Evolutionary conservation across 2,329 filamentous ascomycete species (phyloP), one percentile per base, ranked within the genome.

Genomic region (Coniella vitis): DNA sequence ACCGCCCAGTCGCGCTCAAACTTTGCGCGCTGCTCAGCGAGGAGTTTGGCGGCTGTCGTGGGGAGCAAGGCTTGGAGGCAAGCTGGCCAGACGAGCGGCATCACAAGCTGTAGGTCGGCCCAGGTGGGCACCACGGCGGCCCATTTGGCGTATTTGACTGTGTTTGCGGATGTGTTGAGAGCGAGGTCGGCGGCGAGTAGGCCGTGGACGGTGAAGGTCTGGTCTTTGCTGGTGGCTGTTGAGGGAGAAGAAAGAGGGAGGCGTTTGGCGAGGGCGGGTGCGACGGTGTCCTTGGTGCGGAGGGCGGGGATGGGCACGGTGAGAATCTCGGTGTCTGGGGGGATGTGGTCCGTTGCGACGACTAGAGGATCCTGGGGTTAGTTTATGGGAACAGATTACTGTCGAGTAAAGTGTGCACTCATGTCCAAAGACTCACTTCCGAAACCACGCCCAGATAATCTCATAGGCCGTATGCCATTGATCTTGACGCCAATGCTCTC

Each of bases 371-470:
- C n/a, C n/a, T n/a, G n/a, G n/a, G n/a, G n/a, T n/a, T n/a, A n/a
- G n/a, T n/a, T n/a, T n/a, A n/a, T n/a, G n/a, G n/a, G n/a, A n/a
- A n/a, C n/a, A n/a, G n/a, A n/a, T n/a, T n/a, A n/a, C n/a, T n/a
- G n/a, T n/a, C n/a, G n/a, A n/a, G n/a, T n/a, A n/a, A n/a, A n/a
- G n/a, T 12, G 10, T 16, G 9, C 3, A 13, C 14, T 10, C 32
- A 14, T 10, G 12, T 9, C 16, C 10, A 40, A 12, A 12, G 19
- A 47, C 51, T 53, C 25, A 45, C 51, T 44, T 40, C 90, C 90
- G 46, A 93, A 76, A 22, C 90, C 90, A 47, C 86, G 76, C 2
- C 83, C 85, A 5, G 83, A 78, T 14, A 95, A 81, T 35, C 71
- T 71, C 36, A 80, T 75, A 4, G 88, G 83, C 2, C 71, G 70